A percentile compares a stretch with the other conserved stretches of the same genome.
These are phyloP conservation scores for Coniochaeta ligniaria DNA, from an alignment of 2,329 filamentous ascomycete genomes.

Conservation along the genomic window DNA sequence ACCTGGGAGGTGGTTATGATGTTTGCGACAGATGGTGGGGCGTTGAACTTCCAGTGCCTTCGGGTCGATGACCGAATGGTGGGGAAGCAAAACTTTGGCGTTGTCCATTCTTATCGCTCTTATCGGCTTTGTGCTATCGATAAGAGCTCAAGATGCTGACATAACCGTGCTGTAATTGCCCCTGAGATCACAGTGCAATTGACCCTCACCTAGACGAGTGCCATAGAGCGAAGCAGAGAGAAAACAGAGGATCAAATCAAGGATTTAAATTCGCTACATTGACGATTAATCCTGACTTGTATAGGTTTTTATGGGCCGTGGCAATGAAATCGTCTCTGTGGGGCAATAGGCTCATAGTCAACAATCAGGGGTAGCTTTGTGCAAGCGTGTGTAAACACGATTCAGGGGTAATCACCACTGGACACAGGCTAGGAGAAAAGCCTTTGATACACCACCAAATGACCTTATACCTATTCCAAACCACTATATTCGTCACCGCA, in stretches of 20 bases:
- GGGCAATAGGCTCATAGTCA: neutral
- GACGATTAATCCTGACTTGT: no score
- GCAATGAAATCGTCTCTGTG: no score
- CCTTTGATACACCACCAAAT: neutral
- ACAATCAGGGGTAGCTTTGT: neutral
- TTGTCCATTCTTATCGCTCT: neutral
- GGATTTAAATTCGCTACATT: neutral
- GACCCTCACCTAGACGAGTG: no score
- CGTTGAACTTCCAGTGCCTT: neutral
- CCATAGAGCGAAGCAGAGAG: no score
- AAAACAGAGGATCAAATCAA: neutral
- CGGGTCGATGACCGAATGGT: conserved; percentile 1
- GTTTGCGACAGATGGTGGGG: neutral
- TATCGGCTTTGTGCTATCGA: neutral
- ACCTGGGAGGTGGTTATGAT: neutral
- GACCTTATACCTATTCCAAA: neutral
- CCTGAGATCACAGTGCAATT: no score
- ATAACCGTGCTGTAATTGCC: no score
- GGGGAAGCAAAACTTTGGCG: conserved; percentile 1
- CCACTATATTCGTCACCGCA: neutral
- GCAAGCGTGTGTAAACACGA: neutral
- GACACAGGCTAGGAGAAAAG: neutral
- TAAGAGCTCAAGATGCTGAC: neutral
- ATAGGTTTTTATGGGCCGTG: no score
- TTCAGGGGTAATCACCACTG: neutral